These are phyloP conservation scores for Pelargonium citronellum DNA, from an alignment of 441 rosid species.

Conservation along the genomic window DNA sequence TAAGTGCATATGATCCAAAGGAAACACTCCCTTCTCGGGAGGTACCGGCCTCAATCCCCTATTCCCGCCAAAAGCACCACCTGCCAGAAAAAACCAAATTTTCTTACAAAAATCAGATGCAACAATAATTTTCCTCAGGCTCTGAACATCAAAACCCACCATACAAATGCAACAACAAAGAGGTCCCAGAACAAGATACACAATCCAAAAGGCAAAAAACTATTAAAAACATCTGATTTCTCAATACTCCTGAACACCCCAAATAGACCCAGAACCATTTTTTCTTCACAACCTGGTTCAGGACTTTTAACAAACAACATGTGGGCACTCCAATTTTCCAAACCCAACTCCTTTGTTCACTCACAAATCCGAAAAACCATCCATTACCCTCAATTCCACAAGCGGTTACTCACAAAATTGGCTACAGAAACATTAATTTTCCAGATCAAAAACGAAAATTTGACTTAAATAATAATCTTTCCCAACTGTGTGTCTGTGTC, in stretches of 20 bases:
- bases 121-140: background rate
- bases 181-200: background rate
- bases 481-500: too few species aligned
- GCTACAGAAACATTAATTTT: background rate
- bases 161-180: background rate
- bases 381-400: background rate
- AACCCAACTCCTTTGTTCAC: background rate
- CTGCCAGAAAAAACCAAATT: conserved; percentile 29
- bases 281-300: background rate
- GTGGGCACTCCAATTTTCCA: background rate
- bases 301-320: conserved; percentile 3
- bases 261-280: background rate
- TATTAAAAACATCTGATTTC: background rate
- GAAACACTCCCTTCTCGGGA: conserved; percentile 89
- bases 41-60: conserved; percentile 85
- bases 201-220: background rate
- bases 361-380: background rate
- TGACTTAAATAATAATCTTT: background rate
- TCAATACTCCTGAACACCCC: background rate
- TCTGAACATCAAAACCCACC: conserved; percentile 1
- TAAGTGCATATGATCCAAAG: conserved; percentile 78
- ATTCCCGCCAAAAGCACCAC: conserved; percentile 92
- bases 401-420: background rate
- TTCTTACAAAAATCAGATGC: background rate
- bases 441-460: background rate